These are phyloP conservation scores for Fomitopsis betulina DNA, from an alignment of 1,284 basidiomycete species.

Conservation along the genomic window DNA sequence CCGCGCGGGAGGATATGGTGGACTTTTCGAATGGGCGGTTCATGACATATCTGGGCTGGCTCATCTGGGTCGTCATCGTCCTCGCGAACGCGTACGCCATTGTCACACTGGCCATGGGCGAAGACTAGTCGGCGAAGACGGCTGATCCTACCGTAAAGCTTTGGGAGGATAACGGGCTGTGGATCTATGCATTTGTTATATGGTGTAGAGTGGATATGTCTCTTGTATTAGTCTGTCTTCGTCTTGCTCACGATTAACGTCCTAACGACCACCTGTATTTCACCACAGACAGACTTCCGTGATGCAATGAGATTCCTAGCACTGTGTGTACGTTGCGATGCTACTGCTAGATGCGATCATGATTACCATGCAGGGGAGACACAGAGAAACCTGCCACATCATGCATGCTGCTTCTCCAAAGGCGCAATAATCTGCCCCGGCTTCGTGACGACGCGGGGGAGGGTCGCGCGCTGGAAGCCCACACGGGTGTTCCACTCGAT, in stretches of 20 bases:
- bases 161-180: no score
- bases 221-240: background rate
- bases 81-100: constrained; percentile 69
- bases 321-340: background rate
- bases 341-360: background rate
- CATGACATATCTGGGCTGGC: constrained; percentile 48
- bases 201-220: background rate
- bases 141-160: background rate
- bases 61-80: constrained; percentile 60
- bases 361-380: background rate
- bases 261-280: background rate
- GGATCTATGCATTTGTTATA: no score
- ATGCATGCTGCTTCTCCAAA: constrained; percentile 17
- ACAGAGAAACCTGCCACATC: background rate
- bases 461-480: constrained; percentile 80
- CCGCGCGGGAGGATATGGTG: constrained; percentile 39
- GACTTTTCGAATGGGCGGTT: constrained; percentile 63
- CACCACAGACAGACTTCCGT: background rate
- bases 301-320: background rate
- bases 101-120: constrained; percentile 40
- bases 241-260: background rate
- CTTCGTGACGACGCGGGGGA: constrained; percentile 85
- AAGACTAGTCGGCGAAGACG: constrained; percentile 5
- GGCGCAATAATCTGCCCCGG: constrained; percentile 28
- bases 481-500: constrained; percentile 92